phyloP scores from a whole-genome alignment of 2,329 filamentous ascomycete species.

The Aspergillus novoparasiticus region DNA sequence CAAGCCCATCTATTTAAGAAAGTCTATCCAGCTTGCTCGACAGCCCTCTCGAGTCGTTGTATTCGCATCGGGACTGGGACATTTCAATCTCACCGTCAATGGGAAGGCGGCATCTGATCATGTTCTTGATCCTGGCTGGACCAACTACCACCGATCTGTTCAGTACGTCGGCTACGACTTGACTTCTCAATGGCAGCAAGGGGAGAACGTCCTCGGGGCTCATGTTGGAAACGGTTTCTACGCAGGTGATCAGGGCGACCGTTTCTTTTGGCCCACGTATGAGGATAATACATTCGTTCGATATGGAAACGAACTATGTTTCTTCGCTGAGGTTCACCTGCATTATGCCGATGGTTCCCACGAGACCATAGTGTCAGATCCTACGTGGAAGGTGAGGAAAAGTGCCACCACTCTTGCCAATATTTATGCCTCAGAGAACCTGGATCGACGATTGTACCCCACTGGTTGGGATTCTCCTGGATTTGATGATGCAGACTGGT shows the following conservation, averaged over 20 bases:
- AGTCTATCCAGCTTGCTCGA: constrained; percentile 17
- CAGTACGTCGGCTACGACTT: constrained; percentile 50
- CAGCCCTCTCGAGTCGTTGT: constrained; percentile 19
- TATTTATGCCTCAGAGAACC: constrained; percentile 27
- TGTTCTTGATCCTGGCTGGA: constrained; percentile 28
- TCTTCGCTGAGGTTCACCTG: constrained; percentile 28
- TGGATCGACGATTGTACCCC: constrained; percentile 25
- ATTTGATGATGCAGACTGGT: constrained; percentile 20
- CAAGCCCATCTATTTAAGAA: constrained; percentile 28
- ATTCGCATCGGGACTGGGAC: constrained; percentile 27
- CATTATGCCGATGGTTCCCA: constrained; percentile 22
- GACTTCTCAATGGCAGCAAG: constrained; percentile 33
- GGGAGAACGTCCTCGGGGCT: constrained; percentile 40
- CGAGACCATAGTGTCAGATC: constrained; percentile 24
- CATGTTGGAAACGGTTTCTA: constrained; percentile 51
- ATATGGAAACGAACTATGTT: constrained; percentile 29
- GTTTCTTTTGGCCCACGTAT: constrained; percentile 32
- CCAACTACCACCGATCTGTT: constrained; percentile 27
- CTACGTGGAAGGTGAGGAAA: constrained; percentile 22
- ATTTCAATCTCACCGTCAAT: constrained; percentile 28
- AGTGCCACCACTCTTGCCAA: constrained; percentile 28
- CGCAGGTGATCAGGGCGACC: constrained; percentile 37
- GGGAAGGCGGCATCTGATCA: constrained; percentile 23
- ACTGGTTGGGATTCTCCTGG: constrained; percentile 19
- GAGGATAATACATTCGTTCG: constrained; percentile 30